Evolutionary conservation across 345 rosid genomes (phyloP), one percentile per base, ranked within the genome.

Genomic region (Euphorbia peplus): DNA sequence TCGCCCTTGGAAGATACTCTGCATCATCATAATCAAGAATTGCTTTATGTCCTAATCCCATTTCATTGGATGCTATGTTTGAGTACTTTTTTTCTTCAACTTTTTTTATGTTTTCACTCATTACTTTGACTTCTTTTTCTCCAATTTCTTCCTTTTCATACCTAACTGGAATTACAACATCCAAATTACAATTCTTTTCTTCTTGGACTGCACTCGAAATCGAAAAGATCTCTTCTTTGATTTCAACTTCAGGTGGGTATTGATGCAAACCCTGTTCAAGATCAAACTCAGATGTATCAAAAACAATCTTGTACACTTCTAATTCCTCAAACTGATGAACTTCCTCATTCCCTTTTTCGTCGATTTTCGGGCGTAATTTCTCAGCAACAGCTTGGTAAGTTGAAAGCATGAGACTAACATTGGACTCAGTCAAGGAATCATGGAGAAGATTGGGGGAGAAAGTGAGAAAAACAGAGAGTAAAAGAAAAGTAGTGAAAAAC

Each of bases 401-500:
- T 8, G 80, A 35, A 28, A 80, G 63, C 13, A 83, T 52, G 63
- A 76, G 74, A 73, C 88, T 76, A 5, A 66, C 73, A 39, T 86
- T 78, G 51, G 83, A 73, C 50, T 81, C 87, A 2, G 74, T 56
- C 16, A 79, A 55, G 16, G 73, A 79, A 51, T 70, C 80, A 15
- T 48, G 67, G 59, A 70, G 69, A 30, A 76, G 73, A 62, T 35
- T 65, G 53, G 76, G 76, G 63, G 85, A 75, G 39, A 84, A 25
- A 50, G 92, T 88, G 64, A 87, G 63, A 46, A 88, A 80, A 14
- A 89, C 78, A 0, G 89, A 85, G 75, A 93, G 87, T 44, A 89
- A 60, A 60, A 93, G 91, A 48, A 87, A 76, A 21, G 98, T 88
- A 53, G 97, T 89, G 64, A 85, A 41, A 67, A 93, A 83, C 60